phyloP scores from a whole-genome alignment of 441 rosid species.

The Viola pubescens region DNA sequence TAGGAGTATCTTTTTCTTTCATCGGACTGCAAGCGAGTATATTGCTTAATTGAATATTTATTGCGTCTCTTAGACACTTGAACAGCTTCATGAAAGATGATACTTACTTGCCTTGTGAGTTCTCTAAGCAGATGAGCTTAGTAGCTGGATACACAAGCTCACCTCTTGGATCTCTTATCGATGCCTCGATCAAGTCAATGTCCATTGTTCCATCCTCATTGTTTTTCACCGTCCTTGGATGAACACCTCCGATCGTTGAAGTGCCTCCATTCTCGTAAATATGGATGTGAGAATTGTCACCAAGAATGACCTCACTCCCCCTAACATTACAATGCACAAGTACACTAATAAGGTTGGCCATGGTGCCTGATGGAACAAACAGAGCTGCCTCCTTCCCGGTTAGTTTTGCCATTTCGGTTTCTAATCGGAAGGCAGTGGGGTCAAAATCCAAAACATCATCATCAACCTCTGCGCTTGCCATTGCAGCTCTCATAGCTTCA shows the following conservation, averaged over 20 bases:
- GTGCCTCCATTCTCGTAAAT: constrained; percentile 85
- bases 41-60: too few relatives aligned
- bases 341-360: constrained; percentile 91
- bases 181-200: constrained; percentile 58
- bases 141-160: constrained; percentile 73
- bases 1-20: too few relatives aligned
- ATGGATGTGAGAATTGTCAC: constrained; percentile 75
- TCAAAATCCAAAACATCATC: constrained; percentile 75
- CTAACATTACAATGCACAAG: constrained; percentile 79
- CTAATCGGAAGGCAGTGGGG: constrained; percentile 59
- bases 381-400: constrained; percentile 81
- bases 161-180: constrained; percentile 62
- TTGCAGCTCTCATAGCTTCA: constrained; percentile 77
- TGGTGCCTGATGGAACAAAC: constrained; percentile 90
- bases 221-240: constrained; percentile 71
- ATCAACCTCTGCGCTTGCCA: constrained; percentile 87
- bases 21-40: too few relatives aligned
- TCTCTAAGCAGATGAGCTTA: constrained; percentile 88
- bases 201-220: constrained; percentile 82
- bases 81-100: not conserved
- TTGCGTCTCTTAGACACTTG: too few relatives aligned
- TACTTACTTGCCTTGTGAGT: constrained; percentile 80
- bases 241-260: constrained; percentile 85
- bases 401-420: constrained; percentile 64
- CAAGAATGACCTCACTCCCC: constrained; percentile 92